Conservation (phyloP, 371 early-diverging fungal genomes). For the Lichtheimia ornata region DNA sequence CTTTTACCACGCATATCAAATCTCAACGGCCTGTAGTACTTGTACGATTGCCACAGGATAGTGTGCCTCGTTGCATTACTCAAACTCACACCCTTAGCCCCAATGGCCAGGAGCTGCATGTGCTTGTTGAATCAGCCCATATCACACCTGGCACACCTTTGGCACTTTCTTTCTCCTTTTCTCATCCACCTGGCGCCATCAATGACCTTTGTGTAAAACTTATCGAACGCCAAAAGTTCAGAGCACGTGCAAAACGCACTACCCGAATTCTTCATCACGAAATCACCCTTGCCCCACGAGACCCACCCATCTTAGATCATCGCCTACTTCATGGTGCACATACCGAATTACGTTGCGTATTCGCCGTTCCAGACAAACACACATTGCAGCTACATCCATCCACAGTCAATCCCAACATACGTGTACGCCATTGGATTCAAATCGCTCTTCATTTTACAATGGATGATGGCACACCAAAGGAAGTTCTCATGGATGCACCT, state of each 20-base stretch:
- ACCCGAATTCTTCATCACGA: constrained; percentile 43
- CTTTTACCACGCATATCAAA: constrained; percentile 10
- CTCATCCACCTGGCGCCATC: constrained; percentile 14
- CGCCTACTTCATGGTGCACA: not conserved
- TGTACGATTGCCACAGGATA: constrained; percentile 27
- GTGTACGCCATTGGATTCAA: constrained; percentile 46
- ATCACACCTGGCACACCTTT: constrained; percentile 31
- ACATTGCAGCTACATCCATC: constrained; percentile 35
- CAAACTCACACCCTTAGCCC: constrained; percentile 31
- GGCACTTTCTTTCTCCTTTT: constrained; percentile 26
- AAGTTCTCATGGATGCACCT: constrained; percentile 35
- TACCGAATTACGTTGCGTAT: constrained; percentile 25
- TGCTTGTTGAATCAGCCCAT: constrained; percentile 31
- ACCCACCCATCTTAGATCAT: constrained; percentile 2
- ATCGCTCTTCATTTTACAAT: constrained; percentile 23
- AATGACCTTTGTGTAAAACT: constrained; percentile 33
- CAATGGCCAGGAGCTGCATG: constrained; percentile 19
- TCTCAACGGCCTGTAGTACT: constrained; percentile 25
- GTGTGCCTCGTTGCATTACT: constrained; percentile 30
- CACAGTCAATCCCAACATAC: constrained; percentile 35
- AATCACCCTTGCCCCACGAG: constrained; percentile 24
- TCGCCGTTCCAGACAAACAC: constrained; percentile 33
- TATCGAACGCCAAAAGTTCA: constrained; percentile 41
- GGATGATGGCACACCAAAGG: constrained; percentile 23
- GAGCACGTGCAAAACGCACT: constrained; percentile 33